These are phyloP conservation scores for Myxozyma mucilagina DNA, from an alignment of 805 yeast species.

Conservation along the genomic window DNA sequence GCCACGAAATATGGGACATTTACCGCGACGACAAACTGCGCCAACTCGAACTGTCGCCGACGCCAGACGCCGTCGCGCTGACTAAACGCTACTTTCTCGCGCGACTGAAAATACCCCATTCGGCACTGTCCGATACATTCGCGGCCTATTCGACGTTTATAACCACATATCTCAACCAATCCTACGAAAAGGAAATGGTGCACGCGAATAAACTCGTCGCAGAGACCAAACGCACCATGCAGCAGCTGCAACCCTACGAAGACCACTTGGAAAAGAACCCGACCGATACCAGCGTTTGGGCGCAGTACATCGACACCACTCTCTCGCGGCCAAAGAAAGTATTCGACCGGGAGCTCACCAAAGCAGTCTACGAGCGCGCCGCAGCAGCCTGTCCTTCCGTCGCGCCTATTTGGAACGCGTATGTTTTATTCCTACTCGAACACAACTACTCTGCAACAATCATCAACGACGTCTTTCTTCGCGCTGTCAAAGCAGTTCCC, in stretches of 20 bases:
- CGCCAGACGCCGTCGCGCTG: conserved; percentile 7
- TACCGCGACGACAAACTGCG: conserved; percentile 25
- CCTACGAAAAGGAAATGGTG: conserved; percentile 36
- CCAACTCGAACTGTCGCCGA: not conserved
- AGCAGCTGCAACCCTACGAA: conserved; percentile 31
- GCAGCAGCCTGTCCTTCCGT: conserved; percentile 16
- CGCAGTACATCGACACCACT: conserved; percentile 36
- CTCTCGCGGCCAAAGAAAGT: conserved; percentile 25
- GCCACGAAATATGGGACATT: conserved; percentile 32
- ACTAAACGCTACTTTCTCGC: conserved; percentile 28
- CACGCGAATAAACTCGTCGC: conserved; percentile 33
- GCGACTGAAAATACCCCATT: conserved; percentile 36
- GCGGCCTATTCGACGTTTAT: conserved; percentile 36
- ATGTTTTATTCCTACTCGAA: conserved; percentile 34
- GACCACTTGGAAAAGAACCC: conserved; percentile 6
- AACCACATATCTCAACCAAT: conserved; percentile 29
- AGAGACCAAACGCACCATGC: conserved; percentile 17
- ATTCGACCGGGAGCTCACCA: conserved; percentile 20
- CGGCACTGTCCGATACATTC: conserved; percentile 35
- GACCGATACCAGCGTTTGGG: conserved; percentile 26
- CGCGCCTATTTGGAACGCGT: conserved; percentile 37
- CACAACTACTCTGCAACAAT: conserved; percentile 2
- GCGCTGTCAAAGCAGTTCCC: conserved; percentile 36
- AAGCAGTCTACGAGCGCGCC: conserved; percentile 37
- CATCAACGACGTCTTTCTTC: conserved; percentile 14